phyloP scores from a whole-genome alignment of 345 rosid genomes.

The Abelmoschus esculentus region DNA sequence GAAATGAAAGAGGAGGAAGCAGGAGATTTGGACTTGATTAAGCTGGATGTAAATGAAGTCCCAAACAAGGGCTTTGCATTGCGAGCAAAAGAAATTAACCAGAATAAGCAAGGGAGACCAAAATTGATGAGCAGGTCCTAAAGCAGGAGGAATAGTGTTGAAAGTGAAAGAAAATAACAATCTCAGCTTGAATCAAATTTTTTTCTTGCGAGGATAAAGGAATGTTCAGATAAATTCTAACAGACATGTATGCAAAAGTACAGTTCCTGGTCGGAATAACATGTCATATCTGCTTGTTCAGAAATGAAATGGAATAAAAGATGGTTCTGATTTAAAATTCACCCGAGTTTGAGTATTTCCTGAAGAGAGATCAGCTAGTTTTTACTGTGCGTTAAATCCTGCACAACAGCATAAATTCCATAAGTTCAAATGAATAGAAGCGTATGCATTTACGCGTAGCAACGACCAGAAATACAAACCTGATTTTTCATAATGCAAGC shows the following conservation, averaged over 20 bases:
- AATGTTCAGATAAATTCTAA: conserved; percentile 18
- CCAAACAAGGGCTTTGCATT: conserved; percentile 6
- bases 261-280: conserved; percentile 3
- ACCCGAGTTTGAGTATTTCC: conserved; percentile 5
- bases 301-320: background rate
- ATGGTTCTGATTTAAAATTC: background rate
- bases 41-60: background rate
- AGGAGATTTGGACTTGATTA: conserved; percentile 16
- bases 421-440: background rate
- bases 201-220: conserved; percentile 20
- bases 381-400: background rate
- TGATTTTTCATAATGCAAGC: conserved; percentile 6
- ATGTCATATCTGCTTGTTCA: background rate
- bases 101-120: conserved; percentile 3
- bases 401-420: background rate
- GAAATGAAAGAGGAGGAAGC: background rate
- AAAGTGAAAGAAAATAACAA: conserved; percentile 18
- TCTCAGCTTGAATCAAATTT: conserved; percentile 17
- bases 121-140: conserved; percentile 7
- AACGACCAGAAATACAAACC: conserved; percentile 1
- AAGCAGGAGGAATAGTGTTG: conserved; percentile 7
- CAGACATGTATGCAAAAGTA: background rate
- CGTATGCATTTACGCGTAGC: background rate
- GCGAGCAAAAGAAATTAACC: conserved; percentile 11
- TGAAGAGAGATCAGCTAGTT: background rate